A percentile compares a stretch with the other conserved stretches of the same genome.
Evolutionary conservation across 164 flowering plant species (phyloP).

Genomic region (Piper longum): DNA sequence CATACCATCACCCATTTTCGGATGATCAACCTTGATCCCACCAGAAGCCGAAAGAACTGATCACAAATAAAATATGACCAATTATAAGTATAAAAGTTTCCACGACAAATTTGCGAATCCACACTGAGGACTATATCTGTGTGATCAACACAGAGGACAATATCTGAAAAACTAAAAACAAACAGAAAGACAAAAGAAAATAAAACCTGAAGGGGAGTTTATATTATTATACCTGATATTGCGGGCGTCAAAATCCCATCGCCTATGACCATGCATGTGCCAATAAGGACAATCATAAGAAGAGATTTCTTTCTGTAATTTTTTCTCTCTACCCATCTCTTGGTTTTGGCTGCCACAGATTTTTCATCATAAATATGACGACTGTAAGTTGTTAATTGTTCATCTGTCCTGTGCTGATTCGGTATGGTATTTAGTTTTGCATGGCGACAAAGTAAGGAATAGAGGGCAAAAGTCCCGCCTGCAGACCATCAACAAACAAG

Average conservation of each 20-base stretch:
- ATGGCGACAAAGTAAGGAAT: conserved; percentile 39
- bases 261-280: conserved; percentile 31
- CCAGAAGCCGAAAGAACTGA: conserved; percentile 41
- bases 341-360: conserved; percentile 84
- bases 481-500: conserved; percentile 11
- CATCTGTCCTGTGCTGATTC: conserved; percentile 85
- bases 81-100: background rate
- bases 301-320: conserved; percentile 46
- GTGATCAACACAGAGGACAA: background rate
- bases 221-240: conserved; percentile 56
- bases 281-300: conserved; percentile 76
- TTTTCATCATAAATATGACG: conserved; percentile 52
- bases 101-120: background rate
- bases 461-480: conserved; percentile 97
- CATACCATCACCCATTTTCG: conserved; percentile 62
- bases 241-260: background rate
- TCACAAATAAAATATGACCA: background rate
- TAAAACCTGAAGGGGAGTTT: too few relatives aligned
- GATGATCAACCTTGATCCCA: conserved; percentile 54
- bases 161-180: background rate
- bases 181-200: too few relatives aligned
- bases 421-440: conserved; percentile 50
- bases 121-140: background rate
- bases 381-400: conserved; percentile 84
- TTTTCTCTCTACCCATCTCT: conserved; percentile 65